Evolutionary conservation across 306 rosid genomes (phyloP), one percentile per base, ranked within the genome.

Genomic region (Ormosia semicastrata): DNA sequence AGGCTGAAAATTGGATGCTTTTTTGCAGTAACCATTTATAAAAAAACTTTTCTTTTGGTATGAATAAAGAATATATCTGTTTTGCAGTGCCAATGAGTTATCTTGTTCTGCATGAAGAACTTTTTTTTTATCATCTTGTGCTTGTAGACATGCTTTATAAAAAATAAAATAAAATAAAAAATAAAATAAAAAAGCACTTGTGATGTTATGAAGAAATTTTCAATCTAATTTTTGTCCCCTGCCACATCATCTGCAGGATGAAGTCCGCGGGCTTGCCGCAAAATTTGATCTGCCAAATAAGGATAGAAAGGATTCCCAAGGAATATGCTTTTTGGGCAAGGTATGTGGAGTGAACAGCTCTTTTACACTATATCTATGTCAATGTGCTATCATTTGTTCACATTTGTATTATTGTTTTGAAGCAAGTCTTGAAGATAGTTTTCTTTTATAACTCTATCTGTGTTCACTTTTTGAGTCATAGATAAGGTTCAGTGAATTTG

Each of bases 311-410:
- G 99, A 95, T 86, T 95, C 99, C 17, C 99, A 93, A 87, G 99
- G 99, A 85, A 93, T 95, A 87, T 95, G 99, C 86, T 95, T 92
- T 89, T 91, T 95, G 60, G 99, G 99, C 71, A 93, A 95, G 99
- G 99, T 95, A 85, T 73, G 60, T 36, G 24, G 8, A 74, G 71
- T 57, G 13, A 15, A 74, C n/a, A 46, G 29, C 49, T 75, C 52
- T 41, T 46, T 33, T 49, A 6, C 52, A 10, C 29, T 40, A 50
- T 49, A 44, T 79, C 24, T 3, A 5, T 77, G 71, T 54, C 49
- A 79, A 73, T 46, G 58, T 71, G 46, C 50, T 6, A 0, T 58
- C 63, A 69, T 33, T 54, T 29, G 29, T 75, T 74, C n/a, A 2
- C n/a, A 43, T 64, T 64, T 47, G 36, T 76, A 30, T 39, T 47